These are phyloP conservation scores for Chalaropsis thielavioides DNA, from an alignment of 2,329 filamentous ascomycete species.

Conservation along the genomic window DNA sequence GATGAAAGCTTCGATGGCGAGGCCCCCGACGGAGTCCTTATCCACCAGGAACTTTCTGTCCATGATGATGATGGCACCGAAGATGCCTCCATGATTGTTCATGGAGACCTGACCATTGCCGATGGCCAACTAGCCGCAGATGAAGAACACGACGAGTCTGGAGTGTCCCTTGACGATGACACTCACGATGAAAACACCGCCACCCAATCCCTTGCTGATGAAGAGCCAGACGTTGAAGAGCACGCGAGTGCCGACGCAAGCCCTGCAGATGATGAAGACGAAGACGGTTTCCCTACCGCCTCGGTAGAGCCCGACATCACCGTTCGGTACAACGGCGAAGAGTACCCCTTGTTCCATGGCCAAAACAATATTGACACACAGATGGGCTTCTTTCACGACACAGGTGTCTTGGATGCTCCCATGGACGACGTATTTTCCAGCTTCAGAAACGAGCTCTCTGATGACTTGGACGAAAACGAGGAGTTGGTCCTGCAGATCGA, in stretches of 20 bases:
- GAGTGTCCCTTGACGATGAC: slow-evolving; percentile 13
- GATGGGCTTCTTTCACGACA: slow-evolving; percentile 34
- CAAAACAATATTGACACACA: slow-evolving; percentile 20
- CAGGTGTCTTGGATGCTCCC: slow-evolving; percentile 29
- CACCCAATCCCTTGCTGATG: slow-evolving; percentile 20
- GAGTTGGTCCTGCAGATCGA: slow-evolving; percentile 39
- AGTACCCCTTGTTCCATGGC: slow-evolving; percentile 30
- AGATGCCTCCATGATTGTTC: slow-evolving; percentile 4
- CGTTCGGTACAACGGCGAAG: slow-evolving; percentile 31
- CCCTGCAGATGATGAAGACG: slow-evolving; percentile 19
- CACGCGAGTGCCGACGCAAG: slow-evolving; percentile 12
- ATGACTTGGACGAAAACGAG: slow-evolving; percentile 32
- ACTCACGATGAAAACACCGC: slow-evolving; percentile 19
- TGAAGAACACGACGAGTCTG: slow-evolving; percentile 19
- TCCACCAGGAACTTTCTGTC: slow-evolving; percentile 24
- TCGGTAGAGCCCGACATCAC: slow-evolving; percentile 25
- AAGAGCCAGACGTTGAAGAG: slow-evolving; percentile 18
- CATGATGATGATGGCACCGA: slow-evolving; percentile 20
- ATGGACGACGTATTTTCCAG: slow-evolving; percentile 32
- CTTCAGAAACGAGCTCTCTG: slow-evolving; percentile 32
- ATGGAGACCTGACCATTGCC: slow-evolving; percentile 8
- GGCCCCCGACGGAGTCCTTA: slow-evolving; percentile 19
- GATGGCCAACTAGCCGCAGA: neutral
- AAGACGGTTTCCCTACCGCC: slow-evolving; percentile 14
- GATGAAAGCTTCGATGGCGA: slow-evolving; percentile 20